Evolutionary conservation across 177 flowering plant species (phyloP), one percentile per base, ranked within the genome.

Genomic region (Vitis hybrid): DNA sequence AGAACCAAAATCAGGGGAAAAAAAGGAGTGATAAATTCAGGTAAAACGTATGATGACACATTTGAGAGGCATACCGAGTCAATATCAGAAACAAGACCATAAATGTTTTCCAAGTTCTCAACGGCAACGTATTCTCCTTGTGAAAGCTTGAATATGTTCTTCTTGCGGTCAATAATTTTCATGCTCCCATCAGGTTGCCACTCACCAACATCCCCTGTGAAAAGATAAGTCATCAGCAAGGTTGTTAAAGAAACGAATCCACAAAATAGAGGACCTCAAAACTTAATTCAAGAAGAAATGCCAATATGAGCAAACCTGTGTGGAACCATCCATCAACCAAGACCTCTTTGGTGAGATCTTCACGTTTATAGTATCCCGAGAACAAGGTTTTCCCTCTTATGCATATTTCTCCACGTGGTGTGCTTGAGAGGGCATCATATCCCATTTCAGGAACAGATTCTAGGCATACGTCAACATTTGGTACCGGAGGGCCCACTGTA

Each of bases 71-170:
- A 59, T 85, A 95, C 98, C 82, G 92, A 75, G 66, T 94, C 98
- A 77, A 94, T 80, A 66, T 33, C 84, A 74, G 92, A 33, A 47
- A 79, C 87, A 62, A 80, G 86, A 65, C 89, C 87, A 76, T 88
- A 96, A 49, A 91, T 83, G 74, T 89, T 91, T 85, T 96, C 99
- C 78, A 96, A 80, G 79, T 94, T 94, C 75, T 96, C 99, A 67
- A 96, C 98, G 10, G 98, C 94, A 75, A 94, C 97, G 78, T 96
- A 96, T 79, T 96, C 99, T 78, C 99, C 99, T 77, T 95, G 99
- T 2, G 99, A 94, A 74, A 95, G 97, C 86, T 95, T 95, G 75
- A 95, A 95, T 68, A 96, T 96, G 75, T 96, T 96, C 81, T 96
- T 96, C 87, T 94, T 96, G 49, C 99, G 83, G 77, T 96, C 99